Base-by-base conservation (phyloP, 2,329 filamentous ascomycete species). In the Aspergillus pseudotamarii region DNA sequence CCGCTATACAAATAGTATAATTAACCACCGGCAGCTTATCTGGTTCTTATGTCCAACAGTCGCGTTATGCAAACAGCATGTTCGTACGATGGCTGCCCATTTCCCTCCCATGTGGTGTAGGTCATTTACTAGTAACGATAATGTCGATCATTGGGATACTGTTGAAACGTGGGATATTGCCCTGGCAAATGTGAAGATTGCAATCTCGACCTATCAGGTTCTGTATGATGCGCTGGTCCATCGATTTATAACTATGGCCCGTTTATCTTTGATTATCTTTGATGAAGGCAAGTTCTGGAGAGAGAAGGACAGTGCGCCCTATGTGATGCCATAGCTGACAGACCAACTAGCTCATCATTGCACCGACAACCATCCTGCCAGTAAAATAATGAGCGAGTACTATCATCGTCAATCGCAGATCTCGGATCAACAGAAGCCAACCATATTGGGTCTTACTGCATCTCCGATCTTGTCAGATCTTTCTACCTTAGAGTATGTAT, bases 41-140 rank as follows among this genome's bases (percentile, higher is more conserved):
- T 63, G 61, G 61, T 55, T 59, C 30, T 41, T 63, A 3, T 59
- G 57, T 14, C 61, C 61, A 21, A 63, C 61, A 1, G 51, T 63
- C 12, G 61, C 57, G 16, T 34, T 63, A 23, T 55, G 34, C 55
- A 45, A 59, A 12, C 46, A 59, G 38, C 61, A 63, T 36, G 16
- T 30, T 6, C 51, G 36, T 11, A 50, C 51, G 12, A 63, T 63
- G 12, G 36, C 46, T 28, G 45, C 23, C 51, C 32, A 53, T 28
- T 10, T 57, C 30, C 43, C 43, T 21, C 43, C 43, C 11, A 46
- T 46, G 43, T 46, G 43, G 43, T 46, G 43, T 16, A 46, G 43
- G 8, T 46, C 43, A 11, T 54, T 63, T n/a, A 63, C 57, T 14
- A 53, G 61, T 26, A 51, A 57, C 12, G 58, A 63, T 57, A 26